A percentile compares a stretch with the other conserved stretches of the same genome.
phyloP scores from a whole-genome alignment of 805 yeast genomes.

The Suhomyces canberraensis region DNA sequence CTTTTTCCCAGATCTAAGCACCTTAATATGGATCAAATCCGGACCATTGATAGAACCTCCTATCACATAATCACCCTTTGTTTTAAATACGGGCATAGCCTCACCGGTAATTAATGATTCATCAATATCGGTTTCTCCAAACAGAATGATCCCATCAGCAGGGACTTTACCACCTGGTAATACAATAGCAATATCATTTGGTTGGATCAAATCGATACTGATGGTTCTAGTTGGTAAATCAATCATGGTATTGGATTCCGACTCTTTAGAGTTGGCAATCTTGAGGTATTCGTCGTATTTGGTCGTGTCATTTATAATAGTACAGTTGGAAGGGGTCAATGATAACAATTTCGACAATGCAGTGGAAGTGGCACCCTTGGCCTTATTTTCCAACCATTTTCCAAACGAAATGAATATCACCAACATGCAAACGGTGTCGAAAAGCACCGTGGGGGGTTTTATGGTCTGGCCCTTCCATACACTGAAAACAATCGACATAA shows the following conservation, averaged over 20 bases:
- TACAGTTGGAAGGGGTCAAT: conserved; percentile 74
- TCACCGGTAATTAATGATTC: conserved; percentile 94
- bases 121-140: conserved; percentile 80
- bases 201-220: conserved; percentile 75
- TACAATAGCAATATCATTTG: conserved; percentile 70
- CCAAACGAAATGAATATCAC: conserved; percentile 83
- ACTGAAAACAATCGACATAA: conserved; percentile 54
- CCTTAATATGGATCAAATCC: conserved; percentile 65
- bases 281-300: conserved; percentile 18
- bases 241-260: conserved; percentile 8
- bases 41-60: conserved; percentile 92
- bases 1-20: conserved; percentile 70
- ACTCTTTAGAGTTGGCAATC: conserved; percentile 7
- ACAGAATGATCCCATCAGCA: conserved; percentile 80
- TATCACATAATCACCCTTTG: conserved; percentile 57
- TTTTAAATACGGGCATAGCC: conserved; percentile 68
- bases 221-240: conserved; percentile 46
- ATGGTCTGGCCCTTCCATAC: conserved; percentile 38
- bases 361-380: conserved; percentile 89
- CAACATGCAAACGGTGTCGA: conserved; percentile 86
- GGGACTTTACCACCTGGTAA: conserved; percentile 88
- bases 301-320: conserved; percentile 48
- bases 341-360: conserved; percentile 81
- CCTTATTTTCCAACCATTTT: conserved; percentile 85
- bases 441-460: conserved; percentile 63